Evolutionary conservation across 2,329 filamentous ascomycete species (phyloP), one percentile per base, ranked within the genome.

Genomic region (Falciphora oryzae): DNA sequence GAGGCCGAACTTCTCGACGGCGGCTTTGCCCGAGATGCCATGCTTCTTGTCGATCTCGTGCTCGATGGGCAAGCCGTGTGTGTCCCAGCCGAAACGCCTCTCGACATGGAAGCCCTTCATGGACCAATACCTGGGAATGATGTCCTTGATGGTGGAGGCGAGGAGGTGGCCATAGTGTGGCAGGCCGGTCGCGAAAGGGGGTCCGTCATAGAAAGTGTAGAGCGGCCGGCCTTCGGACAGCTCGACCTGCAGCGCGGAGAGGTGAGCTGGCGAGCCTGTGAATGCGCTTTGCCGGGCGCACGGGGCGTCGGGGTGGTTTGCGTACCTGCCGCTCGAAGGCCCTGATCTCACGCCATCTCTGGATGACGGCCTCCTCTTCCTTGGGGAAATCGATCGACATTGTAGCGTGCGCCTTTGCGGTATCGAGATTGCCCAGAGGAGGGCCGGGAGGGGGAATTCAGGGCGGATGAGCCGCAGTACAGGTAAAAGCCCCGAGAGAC

Each of bases 31-130:
- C 2, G 91, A 91, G 73, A 97, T 93, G 57, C 91, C 91, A 69
- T 96, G 83, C 78, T 94, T 94, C 84, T 97, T 97, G 82, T 97
- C 94, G 73, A 97, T 97, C 79, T 97, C 94, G 76, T 96, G 92
- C 80, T 98, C 94, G 70, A 98, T 95, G 22, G 94, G 94, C 63
- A 98, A 83, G 67, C 94, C 94, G 74, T 97, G 94, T 1, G 93
- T 89, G 67, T 97, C 94, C 94, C 94, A 97, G 63, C 94, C 94
- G 70, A 97, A 97, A 66, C 93, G 86, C 69, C 94, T 86, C 80
- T 95, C 92, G 63, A 97, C 93, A 79, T 96, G 90, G 74, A 89
- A 91, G 22, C 94, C 94, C 75, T 96, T 96, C 93, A 97, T 97
- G 63, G 93, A 93, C 92, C 93, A 97, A 77, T 97, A 98, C 70